A percentile compares a stretch with the other conserved stretches of the same genome.
Conservation (phyloP, 2,329 filamentous ascomycete genomes). For the Penicillium sp. region DNA sequence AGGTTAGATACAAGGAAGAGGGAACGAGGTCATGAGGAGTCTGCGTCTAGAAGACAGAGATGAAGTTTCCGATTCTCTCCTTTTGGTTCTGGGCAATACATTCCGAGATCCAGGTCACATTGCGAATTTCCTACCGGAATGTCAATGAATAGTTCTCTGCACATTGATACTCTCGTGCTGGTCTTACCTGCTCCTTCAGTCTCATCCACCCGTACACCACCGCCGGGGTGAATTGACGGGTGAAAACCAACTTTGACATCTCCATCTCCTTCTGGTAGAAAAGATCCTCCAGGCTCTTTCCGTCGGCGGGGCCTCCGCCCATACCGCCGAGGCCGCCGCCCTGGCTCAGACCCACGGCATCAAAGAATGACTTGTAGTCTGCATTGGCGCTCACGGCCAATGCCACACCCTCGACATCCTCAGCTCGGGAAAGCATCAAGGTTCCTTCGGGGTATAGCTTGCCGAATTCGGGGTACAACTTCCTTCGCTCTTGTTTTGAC, state of each 20-base stretch:
- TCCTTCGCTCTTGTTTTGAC: slow-evolving; percentile 87
- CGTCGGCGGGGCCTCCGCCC: slow-evolving; percentile 66
- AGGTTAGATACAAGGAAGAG: slow-evolving; percentile 18
- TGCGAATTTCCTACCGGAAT: slow-evolving; percentile 78
- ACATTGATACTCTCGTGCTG: slow-evolving; percentile 5
- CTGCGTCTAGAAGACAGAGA: slow-evolving; percentile 76
- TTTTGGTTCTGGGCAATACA: slow-evolving; percentile 99
- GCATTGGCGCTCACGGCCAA: slow-evolving; percentile 87
- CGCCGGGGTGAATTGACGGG: slow-evolving; percentile 87
- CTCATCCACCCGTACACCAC: slow-evolving; percentile 98
- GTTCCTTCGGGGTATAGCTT: slow-evolving; percentile 90
- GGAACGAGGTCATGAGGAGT: slow-evolving; percentile 11
- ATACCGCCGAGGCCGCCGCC: slow-evolving; percentile 71
- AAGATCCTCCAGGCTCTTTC: slow-evolving; percentile 89
- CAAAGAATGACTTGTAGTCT: slow-evolving; percentile 95
- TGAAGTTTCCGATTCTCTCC: slow-evolving; percentile 97
- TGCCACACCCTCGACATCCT: slow-evolving; percentile 89
- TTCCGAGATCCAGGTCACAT: slow-evolving; percentile 99
- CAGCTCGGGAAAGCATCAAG: slow-evolving; percentile 87
- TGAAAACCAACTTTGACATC: slow-evolving; percentile 90
- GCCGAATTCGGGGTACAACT: slow-evolving; percentile 90
- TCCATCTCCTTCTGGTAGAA: slow-evolving; percentile 99
- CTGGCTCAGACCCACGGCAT: slow-evolving; percentile 76
- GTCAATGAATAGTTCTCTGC: slow-evolving; percentile 22
- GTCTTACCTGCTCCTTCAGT: slow-evolving; percentile 83